phyloP scores from a whole-genome alignment of 2,329 filamentous ascomycete species.

The Colletotrichum agaves region DNA sequence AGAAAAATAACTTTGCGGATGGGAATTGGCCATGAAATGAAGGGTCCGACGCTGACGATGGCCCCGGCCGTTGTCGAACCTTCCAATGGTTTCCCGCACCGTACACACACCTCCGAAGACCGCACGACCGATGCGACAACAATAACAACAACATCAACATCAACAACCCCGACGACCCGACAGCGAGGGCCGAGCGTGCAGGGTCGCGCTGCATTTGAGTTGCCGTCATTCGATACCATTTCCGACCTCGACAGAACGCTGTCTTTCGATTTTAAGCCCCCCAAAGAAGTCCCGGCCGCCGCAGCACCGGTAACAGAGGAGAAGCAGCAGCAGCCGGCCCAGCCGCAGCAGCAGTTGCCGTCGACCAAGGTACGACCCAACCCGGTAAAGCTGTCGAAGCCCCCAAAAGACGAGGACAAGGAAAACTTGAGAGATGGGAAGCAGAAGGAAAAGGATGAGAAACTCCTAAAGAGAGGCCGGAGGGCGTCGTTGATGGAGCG shows the following conservation, averaged over 20 bases:
- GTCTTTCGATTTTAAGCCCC: constrained; percentile 48
- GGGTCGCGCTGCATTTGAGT: constrained; percentile 57
- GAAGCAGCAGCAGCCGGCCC: neutral
- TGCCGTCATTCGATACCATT: constrained; percentile 64
- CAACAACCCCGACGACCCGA: constrained; percentile 4
- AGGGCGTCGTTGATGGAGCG: constrained; percentile 60
- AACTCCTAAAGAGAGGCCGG: constrained; percentile 43
- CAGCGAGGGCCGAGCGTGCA: constrained; percentile 40
- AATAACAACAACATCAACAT: constrained; percentile 2
- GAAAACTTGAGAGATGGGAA: constrained; percentile 32
- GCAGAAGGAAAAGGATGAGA: constrained; percentile 31
- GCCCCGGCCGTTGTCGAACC: constrained; percentile 48
- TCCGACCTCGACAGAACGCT: constrained; percentile 60
- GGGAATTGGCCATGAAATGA: constrained; percentile 48
- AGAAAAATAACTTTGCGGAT: neutral
- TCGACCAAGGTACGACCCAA: constrained; percentile 13
- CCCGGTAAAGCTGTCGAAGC: constrained; percentile 17
- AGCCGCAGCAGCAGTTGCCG: neutral
- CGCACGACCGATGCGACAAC: constrained; percentile 39
- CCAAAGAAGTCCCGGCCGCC: constrained; percentile 39
- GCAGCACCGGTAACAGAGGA: constrained; percentile 42
- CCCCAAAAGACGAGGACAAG: constrained; percentile 29
- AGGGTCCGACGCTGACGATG: constrained; percentile 51
- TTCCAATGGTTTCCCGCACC: constrained; percentile 42
- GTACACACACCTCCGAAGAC: constrained; percentile 49